Evolutionary conservation across 2,329 filamentous ascomycete genomes (phyloP), one percentile per base, ranked within the genome.

Genomic region (Cytospora piceae): DNA sequence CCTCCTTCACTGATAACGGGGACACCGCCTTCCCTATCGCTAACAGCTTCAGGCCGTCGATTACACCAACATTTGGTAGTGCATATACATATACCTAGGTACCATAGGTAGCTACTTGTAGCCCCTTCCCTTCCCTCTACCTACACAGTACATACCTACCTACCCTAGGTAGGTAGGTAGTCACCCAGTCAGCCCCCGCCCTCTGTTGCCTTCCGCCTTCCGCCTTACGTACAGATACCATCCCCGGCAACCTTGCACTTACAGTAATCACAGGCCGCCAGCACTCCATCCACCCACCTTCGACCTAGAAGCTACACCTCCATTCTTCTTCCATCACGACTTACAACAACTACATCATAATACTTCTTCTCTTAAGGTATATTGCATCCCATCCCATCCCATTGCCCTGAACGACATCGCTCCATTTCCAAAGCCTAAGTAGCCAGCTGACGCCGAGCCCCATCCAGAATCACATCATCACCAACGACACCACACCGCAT

Each of bases 401-500:
- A 24, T 24, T 49, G 7, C n/a, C 24, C 9, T 49, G 9, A 24
- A 11, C 46, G 15, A 22, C n/a, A 7, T 49, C 46, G n/a, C 46
- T 49, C 46, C 46, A 24, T 22, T 49, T n/a, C 39, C 39, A n/a
- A 42, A 49, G 9, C n/a, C 42, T 5, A 37, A 15, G 34, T 15
- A 8, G 9, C 46, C 4, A 49, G 8, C 32, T 49, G 37, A 55
- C 49, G 11, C 17, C 27, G 24, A 27, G n/a, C 15, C 5, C 27
- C 34, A 37, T 20, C 22, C 39, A 32, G 51, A 51, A 60, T 24
- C 29, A 58, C 42, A 14, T n/a, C 31, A 20, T 27, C 60, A 32
- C 37, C 52, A 39, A 7, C 27, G 20, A 51, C 63, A 58, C 32
- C 62, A 64, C 64, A 71, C 51, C 67, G 55, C 66, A 69, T 65